Base-by-base conservation (phyloP, 1,284 basidiomycete species). In the Wallemia hederae region DNA sequence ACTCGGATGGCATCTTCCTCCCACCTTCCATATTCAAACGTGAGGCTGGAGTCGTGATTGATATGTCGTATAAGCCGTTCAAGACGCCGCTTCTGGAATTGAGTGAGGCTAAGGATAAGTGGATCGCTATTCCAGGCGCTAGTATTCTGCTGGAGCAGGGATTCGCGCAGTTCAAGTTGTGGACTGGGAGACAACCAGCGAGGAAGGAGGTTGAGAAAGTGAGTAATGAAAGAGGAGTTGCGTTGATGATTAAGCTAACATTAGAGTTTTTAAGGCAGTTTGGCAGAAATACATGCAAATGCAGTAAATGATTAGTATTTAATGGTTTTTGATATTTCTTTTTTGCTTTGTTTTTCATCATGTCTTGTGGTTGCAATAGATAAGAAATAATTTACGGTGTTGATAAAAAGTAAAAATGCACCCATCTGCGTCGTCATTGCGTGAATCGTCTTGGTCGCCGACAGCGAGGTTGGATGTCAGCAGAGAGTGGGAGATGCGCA, bases 21-120 rank as follows among this genome's bases (percentile, higher is more conserved):
- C 76, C 81, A 1, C 63, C 66, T 2, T 71, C 74, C n/a, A 62
- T 75, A 2, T 68, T 75, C 31, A 61, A 67, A 14, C 61, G 65
- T 1, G 65, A 63, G 2, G 72, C 72, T 11, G 80, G 80, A 27
- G 83, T 92, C 14, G 81, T 88, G 1, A 76, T 94, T 27, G 90
- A 96, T 66, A 85, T 92, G 82, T 88, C 88, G 24, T 94, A 94
- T 71, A 83, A 82, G 67, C 88, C 88, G 0, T 78, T 81, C 61
- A 62, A 67, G 56, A 74, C 73, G 25, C 71, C 73, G 17, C 65
- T 75, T 55, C 65, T 74, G 24, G 63, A 69, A 55, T 63, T 71
- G 14, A 69, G 68, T 1, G 65, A 71, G 0, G 76, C 80, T 65
- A 65, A 62, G 31, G 58, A 63, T 17, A 69, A 77, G n/a, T 94